Conservation (phyloP, 1,139 yeast genomes). For the Yamadazyma epiphylla region DNA sequence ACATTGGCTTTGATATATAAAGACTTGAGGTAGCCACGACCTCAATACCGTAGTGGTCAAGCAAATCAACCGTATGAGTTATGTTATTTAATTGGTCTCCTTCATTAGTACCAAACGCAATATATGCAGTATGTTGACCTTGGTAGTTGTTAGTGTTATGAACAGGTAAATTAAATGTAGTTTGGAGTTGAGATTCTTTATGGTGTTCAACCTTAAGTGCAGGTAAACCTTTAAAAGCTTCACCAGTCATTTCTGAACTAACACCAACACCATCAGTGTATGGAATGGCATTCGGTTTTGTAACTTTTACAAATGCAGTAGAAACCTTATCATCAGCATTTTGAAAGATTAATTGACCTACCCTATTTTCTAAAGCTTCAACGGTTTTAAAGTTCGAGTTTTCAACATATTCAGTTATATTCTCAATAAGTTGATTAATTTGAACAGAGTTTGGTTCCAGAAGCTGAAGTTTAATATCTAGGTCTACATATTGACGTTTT, state of each 20-base stretch:
- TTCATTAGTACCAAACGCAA: conserved; percentile 88
- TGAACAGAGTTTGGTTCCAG: conserved; percentile 30
- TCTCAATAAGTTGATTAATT: conserved; percentile 39
- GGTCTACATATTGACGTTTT: conserved; percentile 68
- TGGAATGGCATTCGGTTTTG: conserved; percentile 85
- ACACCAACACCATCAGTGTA: conserved; percentile 92
- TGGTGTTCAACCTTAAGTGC: conserved; percentile 14
- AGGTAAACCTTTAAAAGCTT: conserved; percentile 25
- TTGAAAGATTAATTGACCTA: conserved; percentile 60
- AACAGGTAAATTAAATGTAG: conserved; percentile 37
- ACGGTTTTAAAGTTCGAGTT: conserved; percentile 81
- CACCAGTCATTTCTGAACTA: conserved; percentile 48
- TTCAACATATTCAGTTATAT: conserved; percentile 59
- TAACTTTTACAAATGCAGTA: conserved; percentile 53
- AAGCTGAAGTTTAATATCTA: conserved; percentile 51
- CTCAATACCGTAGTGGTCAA: conserved; percentile 40
- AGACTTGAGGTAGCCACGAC: conserved; percentile 69
- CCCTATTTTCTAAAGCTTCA: conserved; percentile 79
- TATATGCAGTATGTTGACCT: conserved; percentile 51
- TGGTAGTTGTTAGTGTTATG: conserved; percentile 9
- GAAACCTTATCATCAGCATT: conserved; percentile 32
- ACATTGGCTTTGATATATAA: conserved; percentile 92
- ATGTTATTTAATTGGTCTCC: conserved; percentile 72
- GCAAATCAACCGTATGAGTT: conserved; percentile 47
- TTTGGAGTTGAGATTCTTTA: not conserved